Evolutionary conservation across 805 yeast genomes (phyloP).

Genomic region (Nakazawaea siamensis): DNA sequence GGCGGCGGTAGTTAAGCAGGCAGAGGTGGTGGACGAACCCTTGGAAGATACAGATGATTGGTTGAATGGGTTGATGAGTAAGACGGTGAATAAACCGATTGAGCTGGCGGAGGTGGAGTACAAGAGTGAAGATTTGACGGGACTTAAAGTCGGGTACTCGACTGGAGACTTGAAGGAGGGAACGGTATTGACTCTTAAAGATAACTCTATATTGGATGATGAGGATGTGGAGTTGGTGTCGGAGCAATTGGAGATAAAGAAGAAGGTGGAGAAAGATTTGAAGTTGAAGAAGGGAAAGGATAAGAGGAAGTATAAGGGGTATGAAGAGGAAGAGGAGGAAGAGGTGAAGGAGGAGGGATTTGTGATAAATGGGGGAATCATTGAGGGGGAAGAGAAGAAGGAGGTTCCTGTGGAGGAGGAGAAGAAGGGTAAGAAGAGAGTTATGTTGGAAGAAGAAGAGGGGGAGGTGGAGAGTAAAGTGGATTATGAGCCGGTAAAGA

Average conservation of each 20-base stretch:
- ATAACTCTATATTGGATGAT: slow-evolving; percentile 27
- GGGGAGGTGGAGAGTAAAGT: too few species aligned
- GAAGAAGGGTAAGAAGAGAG: slow-evolving; percentile 4
- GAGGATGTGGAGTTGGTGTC: slow-evolving; percentile 33
- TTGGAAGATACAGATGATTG: slow-evolving; percentile 30
- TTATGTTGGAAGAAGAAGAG: slow-evolving; percentile 8
- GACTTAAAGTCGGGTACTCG: slow-evolving; percentile 37
- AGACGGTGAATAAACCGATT: slow-evolving; percentile 11
- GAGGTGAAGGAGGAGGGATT: slow-evolving; percentile 15
- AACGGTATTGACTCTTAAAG: slow-evolving; percentile 51
- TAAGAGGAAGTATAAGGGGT: slow-evolving; percentile 20
- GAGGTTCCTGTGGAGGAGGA: background rate
- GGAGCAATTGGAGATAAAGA: slow-evolving; percentile 26
- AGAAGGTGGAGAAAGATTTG: slow-evolving; percentile 20
- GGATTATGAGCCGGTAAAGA: too few species aligned
- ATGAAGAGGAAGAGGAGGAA: slow-evolving; percentile 17
- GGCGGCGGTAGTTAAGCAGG: too few species aligned
- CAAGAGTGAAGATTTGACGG: slow-evolving; percentile 22
- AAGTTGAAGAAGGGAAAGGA: slow-evolving; percentile 13
- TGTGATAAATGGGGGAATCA: slow-evolving; percentile 17
- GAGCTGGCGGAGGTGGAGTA: slow-evolving; percentile 11
- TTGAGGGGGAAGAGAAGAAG: background rate
- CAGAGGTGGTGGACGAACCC: too few species aligned
- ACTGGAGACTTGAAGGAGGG: slow-evolving; percentile 27
- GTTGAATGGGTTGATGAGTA: slow-evolving; percentile 26